Base-by-base conservation (phyloP, 768 basidiomycete genomes). In the Mycena indigotica region DNA sequence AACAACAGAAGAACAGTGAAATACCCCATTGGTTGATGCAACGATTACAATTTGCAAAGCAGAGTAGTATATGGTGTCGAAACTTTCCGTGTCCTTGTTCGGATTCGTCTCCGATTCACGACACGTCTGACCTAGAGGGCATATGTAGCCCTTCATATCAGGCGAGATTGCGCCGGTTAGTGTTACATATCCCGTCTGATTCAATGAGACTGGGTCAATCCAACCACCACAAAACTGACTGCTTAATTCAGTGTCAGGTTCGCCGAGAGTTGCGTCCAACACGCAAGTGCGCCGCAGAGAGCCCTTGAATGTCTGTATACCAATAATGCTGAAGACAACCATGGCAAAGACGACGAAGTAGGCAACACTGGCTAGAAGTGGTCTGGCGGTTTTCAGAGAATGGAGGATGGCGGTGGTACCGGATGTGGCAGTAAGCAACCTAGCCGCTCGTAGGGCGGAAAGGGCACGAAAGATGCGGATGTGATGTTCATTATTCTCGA, bases 331-430 rank as follows among this genome's bases (percentile, higher is more conserved):
- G 60, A 98, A 97, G 5, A 98, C 67, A 13, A 85, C 73, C 76
- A 94, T 88, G 0, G 94, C 94, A 65, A 98, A 98, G 21, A 95
- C 62, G 16, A 97, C 89, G 67, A 98, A 98, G 70, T 91, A 91
- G 0, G 93, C 85, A 4, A 98, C 95, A 56, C 87, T 88, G 4
- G 93, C 85, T 8, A 98, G 82, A n/a, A 97, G 75, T 0, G 95
- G 94, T 23, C 88, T 84, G 0, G 95, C 95, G 1, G 85, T 87
- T 74, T 98, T 98, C 54, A 98, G 76, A 2, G 92, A 95, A 57
- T 87, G 89, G 79, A 98, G 88, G 66, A 98, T 97, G 0, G 95
- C 92, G 19, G 93, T 89, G 21, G 96, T 98, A 72, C 96, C 96
- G 60, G 85, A 86, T 2, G 95, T 96, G 56, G 98, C 84, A 4